phyloP scores from a whole-genome alignment of 2,329 filamentous ascomycete species.

The Stemphylium vesicarium region DNA sequence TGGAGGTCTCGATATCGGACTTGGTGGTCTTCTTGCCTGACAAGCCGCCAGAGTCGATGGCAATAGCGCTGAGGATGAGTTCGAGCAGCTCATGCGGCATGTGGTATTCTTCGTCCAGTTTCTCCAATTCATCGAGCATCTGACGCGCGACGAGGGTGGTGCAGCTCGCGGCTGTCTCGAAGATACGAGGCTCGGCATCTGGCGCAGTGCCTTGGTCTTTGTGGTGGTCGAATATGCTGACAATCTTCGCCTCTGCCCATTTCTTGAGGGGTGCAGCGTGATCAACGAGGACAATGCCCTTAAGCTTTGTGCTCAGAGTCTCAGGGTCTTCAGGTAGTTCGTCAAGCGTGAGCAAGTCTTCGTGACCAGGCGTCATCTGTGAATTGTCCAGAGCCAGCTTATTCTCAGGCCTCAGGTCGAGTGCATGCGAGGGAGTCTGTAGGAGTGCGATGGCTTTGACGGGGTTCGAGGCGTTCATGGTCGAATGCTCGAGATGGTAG shows the following conservation, averaged over 20 bases:
- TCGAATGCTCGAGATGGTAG: constrained; percentile 56
- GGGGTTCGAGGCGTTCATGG: constrained; percentile 51
- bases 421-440: constrained; percentile 54
- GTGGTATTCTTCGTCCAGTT: constrained; percentile 54
- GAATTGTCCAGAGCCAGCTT: constrained; percentile 54
- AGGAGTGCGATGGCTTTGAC: constrained; percentile 56
- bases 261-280: constrained; percentile 53
- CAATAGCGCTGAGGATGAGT: constrained; percentile 55
- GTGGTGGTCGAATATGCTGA: constrained; percentile 57
- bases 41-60: constrained; percentile 55
- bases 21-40: constrained; percentile 45
- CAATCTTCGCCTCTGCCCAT: constrained; percentile 53
- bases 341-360: constrained; percentile 56
- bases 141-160: constrained; percentile 55
- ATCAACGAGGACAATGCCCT: constrained; percentile 56
- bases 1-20: constrained; percentile 48
- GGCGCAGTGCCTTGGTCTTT: constrained; percentile 52
- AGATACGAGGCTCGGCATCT: constrained; percentile 53
- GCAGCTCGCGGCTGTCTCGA: constrained; percentile 54
- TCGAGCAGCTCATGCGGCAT: constrained; percentile 58
- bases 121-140: constrained; percentile 56
- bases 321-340: constrained; percentile 57
- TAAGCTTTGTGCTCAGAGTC: constrained; percentile 51
- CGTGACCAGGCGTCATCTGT: constrained; percentile 55
- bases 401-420: constrained; percentile 58